phyloP scores from a whole-genome alignment of 129 eudicot genomes.

The Artemisia tridentata region DNA sequence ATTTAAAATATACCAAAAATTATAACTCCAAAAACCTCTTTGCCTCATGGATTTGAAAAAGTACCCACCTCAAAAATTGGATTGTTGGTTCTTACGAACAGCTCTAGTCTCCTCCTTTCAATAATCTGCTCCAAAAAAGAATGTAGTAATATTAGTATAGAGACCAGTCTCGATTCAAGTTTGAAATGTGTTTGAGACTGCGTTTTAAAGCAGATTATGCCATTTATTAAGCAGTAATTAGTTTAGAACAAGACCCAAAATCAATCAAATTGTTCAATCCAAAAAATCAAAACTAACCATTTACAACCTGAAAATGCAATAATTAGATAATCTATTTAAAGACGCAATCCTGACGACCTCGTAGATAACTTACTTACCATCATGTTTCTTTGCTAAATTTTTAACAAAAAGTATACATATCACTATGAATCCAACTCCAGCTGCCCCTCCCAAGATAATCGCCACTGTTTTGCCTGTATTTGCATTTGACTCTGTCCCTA shows the following conservation, averaged over 20 bases:
- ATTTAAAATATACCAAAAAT: conserved; percentile 27
- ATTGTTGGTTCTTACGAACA: conserved; percentile 26
- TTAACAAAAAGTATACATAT: conserved; percentile 71
- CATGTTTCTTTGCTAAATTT: conserved; percentile 76
- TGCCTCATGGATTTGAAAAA: conserved; percentile 40
- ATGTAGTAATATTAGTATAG: background rate
- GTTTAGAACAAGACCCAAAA: too few relatives aligned
- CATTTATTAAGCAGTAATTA: too few relatives aligned
- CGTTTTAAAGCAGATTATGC: too few relatives aligned
- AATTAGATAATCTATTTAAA: too few relatives aligned
- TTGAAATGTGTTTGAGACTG: background rate
- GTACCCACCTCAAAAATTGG: conserved; percentile 53
- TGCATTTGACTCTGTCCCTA: conserved; percentile 42
- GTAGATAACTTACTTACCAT: conserved; percentile 43
- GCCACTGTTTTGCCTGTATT: conserved; percentile 89
- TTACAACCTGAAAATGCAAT: too few relatives aligned
- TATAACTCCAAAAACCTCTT: conserved; percentile 20
- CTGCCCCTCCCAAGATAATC: conserved; percentile 96
- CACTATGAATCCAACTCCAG: conserved; percentile 87
- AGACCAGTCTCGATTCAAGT: background rate
- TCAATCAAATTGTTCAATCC: too few relatives aligned
- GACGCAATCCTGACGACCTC: too few relatives aligned
- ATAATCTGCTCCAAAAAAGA: conserved; percentile 47
- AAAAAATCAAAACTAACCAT: too few relatives aligned
- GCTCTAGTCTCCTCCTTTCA: conserved; percentile 35